Evolutionary conservation across 805 yeast genomes (phyloP).

Genomic region (Clavispora santaluciae): DNA sequence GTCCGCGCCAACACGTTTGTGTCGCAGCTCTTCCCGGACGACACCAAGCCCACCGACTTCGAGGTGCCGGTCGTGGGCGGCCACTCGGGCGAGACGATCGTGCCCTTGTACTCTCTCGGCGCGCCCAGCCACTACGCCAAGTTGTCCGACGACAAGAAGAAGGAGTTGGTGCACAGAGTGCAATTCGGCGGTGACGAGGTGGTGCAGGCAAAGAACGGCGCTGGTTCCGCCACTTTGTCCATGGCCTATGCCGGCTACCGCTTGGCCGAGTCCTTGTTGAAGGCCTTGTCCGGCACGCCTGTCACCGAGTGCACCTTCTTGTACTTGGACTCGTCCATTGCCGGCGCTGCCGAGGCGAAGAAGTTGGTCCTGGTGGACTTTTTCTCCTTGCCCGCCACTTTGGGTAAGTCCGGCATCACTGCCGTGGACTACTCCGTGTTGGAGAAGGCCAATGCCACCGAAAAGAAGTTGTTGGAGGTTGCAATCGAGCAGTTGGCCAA

Average conservation of each 20-base stretch:
- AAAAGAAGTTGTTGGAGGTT: conserved; percentile 49
- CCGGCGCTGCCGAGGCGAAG: conserved; percentile 49
- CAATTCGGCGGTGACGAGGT: conserved; percentile 90
- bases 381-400: conserved; percentile 60
- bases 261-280: conserved; percentile 54
- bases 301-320: conserved; percentile 49
- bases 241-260: conserved; percentile 94
- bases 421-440: conserved; percentile 53
- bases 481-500: conserved; percentile 51
- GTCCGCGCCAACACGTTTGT: conserved; percentile 84
- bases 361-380: conserved; percentile 43
- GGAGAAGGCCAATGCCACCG: conserved; percentile 44
- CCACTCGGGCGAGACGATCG: conserved; percentile 92
- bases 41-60: conserved; percentile 46
- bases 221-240: conserved; percentile 90
- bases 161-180: conserved; percentile 39
- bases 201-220: conserved; percentile 90
- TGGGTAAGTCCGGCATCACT: conserved; percentile 51
- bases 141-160: conserved; percentile 29
- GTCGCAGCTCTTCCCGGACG: conserved; percentile 46
- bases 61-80: conserved; percentile 84
- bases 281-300: conserved; percentile 21
- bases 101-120: conserved; percentile 66
- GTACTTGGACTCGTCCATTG: conserved; percentile 44
- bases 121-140: conserved; percentile 31